Conservation (phyloP, 305 asterid genomes). For the Fraxinus sp. region DNA sequence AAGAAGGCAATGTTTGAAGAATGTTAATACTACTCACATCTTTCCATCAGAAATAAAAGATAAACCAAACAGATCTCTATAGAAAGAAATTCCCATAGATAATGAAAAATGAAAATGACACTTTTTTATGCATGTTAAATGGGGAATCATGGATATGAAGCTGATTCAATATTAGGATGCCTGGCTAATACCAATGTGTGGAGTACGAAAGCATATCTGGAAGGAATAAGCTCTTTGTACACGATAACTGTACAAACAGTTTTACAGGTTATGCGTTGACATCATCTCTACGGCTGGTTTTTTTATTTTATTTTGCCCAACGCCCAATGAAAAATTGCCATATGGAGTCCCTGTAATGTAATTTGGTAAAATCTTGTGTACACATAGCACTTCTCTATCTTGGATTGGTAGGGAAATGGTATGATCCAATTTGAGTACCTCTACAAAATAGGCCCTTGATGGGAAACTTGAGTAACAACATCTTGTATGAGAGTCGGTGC, state of each 20-base stretch:
- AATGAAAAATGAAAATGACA: not conserved
- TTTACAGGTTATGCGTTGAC: no score
- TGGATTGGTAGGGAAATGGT: not conserved
- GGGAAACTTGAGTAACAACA: not conserved
- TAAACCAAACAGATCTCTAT: not conserved
- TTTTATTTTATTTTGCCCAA: no score
- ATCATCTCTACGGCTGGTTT: no score
- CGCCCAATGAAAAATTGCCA: no score
- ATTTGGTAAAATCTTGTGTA: no score
- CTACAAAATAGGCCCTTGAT: not conserved
- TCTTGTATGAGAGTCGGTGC: not conserved
- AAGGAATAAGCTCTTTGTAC: no score
- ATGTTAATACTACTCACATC: not conserved
- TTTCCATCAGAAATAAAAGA: not conserved
- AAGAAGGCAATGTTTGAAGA: not conserved
- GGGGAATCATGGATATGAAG: not conserved
- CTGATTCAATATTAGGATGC: not conserved
- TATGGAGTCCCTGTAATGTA: no score
- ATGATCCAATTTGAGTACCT: not conserved
- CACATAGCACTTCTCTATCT: not conserved
- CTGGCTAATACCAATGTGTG: not conserved
- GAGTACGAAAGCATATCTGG: not conserved
- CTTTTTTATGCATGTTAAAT: not conserved
- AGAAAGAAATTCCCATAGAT: not conserved
- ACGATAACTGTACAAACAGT: no score